Conservation (phyloP, 768 basidiomycete genomes). For the Sporobolomyces phaffii region DNA sequence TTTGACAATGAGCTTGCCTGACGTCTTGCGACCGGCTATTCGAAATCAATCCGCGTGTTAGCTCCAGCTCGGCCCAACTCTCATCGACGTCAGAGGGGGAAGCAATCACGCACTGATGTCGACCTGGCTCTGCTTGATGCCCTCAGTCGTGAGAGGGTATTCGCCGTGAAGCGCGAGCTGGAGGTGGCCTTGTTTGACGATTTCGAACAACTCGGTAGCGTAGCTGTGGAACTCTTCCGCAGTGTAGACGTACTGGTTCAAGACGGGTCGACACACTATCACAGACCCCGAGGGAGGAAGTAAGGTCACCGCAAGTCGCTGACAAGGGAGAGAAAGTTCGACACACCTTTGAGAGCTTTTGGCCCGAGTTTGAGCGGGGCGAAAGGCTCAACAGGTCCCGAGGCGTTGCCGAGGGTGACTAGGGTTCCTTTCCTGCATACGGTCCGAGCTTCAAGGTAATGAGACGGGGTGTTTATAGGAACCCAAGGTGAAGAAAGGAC, state of each 20-base stretch:
- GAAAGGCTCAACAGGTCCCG: slow-evolving; percentile 72
- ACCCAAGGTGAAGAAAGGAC: too few relatives aligned
- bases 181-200: slow-evolving; percentile 58
- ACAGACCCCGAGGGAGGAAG: slow-evolving; percentile 33
- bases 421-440: slow-evolving; percentile 75
- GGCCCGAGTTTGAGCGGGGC: slow-evolving; percentile 63
- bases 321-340: not conserved
- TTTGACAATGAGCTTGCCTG: slow-evolving; percentile 80
- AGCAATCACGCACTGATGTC: slow-evolving; percentile 55
- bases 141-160: slow-evolving; percentile 78
- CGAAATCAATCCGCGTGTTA: not conserved
- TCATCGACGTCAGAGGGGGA: not conserved
- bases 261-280: slow-evolving; percentile 49
- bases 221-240: slow-evolving; percentile 68
- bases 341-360: slow-evolving; percentile 69
- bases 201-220: slow-evolving; percentile 58
- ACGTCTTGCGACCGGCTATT: slow-evolving; percentile 60
- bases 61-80: too few relatives aligned
- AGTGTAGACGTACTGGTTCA: slow-evolving; percentile 65
- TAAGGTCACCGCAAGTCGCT: slow-evolving; percentile 56
- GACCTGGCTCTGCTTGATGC: slow-evolving; percentile 65
- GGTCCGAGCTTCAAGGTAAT: too few relatives aligned
- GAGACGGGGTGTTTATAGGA: too few relatives aligned
- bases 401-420: slow-evolving; percentile 86
- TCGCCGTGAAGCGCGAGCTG: slow-evolving; percentile 63